phyloP scores from a whole-genome alignment of 1,139 yeast genomes.

The Candida tunisiensis region DNA sequence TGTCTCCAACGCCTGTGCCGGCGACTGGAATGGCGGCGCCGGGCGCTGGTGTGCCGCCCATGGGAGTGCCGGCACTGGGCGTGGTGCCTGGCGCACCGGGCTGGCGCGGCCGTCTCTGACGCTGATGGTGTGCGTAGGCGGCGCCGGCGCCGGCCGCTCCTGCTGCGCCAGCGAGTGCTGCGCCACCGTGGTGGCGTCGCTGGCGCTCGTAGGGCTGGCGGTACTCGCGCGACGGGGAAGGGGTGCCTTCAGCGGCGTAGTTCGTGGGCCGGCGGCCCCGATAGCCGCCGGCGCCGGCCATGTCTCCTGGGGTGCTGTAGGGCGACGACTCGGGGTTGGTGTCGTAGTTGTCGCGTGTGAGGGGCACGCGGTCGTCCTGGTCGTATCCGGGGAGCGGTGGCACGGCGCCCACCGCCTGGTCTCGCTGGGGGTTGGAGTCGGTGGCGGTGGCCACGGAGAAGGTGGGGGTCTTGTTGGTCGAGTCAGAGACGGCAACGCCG shows the following conservation, averaged over 20 bases:
- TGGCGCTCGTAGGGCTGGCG: constrained; percentile 3
- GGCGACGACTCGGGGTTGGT: constrained; percentile 1
- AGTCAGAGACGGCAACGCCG: constrained; percentile 1
- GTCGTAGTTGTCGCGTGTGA: constrained; percentile 1
- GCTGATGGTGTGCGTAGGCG: no score
- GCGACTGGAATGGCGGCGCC: constrained; percentile 14
- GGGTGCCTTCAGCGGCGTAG: constrained; percentile 1
- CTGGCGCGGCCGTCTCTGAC: no score
- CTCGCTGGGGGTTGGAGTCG: constrained; percentile 5
- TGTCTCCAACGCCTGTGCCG: constrained; percentile 14
- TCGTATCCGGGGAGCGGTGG: constrained; percentile 2
- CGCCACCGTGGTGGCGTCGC: constrained; percentile 3
- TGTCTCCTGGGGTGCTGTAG: neutral
- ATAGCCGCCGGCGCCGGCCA: neutral
- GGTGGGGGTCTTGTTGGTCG: constrained; percentile 4
- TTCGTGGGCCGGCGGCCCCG: constrained; percentile 2
- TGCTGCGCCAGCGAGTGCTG: no score
- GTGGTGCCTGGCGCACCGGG: constrained; percentile 3
- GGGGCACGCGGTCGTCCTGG: constrained; percentile 1
- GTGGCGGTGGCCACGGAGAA: constrained; percentile 9
- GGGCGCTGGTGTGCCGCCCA: constrained; percentile 3
- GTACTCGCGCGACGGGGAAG: neutral
- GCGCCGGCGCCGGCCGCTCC: no score
- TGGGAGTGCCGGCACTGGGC: constrained; percentile 3
- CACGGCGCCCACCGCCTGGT: constrained; percentile 2